phyloP scores from a whole-genome alignment of 1,284 basidiomycete genomes.

The Tylopilus orsonianus region DNA sequence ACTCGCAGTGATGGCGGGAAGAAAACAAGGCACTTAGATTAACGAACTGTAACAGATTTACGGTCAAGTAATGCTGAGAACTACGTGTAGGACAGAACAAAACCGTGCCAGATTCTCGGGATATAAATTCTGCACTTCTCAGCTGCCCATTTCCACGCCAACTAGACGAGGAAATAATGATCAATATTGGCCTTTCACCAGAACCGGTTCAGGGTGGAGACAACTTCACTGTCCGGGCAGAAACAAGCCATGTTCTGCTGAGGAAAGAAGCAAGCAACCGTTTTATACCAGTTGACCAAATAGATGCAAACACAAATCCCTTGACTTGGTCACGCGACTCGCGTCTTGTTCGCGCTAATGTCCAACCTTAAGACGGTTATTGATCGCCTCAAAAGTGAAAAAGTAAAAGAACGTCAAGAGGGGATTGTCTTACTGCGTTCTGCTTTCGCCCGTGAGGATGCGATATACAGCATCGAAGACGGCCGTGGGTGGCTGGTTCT shows the following conservation, averaged over 20 bases:
- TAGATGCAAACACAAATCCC: slow-evolving; percentile 24
- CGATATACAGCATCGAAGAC: slow-evolving; percentile 54
- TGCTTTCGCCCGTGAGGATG: slow-evolving; percentile 56
- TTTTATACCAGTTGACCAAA: slow-evolving; percentile 34
- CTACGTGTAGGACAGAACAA: slow-evolving; percentile 32
- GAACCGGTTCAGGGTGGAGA: slow-evolving; percentile 68
- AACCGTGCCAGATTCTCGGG: slow-evolving; percentile 34
- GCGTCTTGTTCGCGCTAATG: slow-evolving; percentile 24
- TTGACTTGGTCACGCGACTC: slow-evolving; percentile 10
- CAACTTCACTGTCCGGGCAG: slow-evolving; percentile 65
- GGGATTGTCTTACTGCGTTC: slow-evolving; percentile 59
- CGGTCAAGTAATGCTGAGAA: no score
- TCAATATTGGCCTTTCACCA: slow-evolving; percentile 66
- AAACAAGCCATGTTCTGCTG: slow-evolving; percentile 48
- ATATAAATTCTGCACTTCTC: slow-evolving; percentile 39
- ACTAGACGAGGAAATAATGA: slow-evolving; percentile 45
- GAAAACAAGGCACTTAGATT: no score
- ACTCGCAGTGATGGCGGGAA: no score
- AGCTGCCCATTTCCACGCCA: slow-evolving; percentile 47
- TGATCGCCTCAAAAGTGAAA: slow-evolving; percentile 58
- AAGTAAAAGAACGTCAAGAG: slow-evolving; percentile 71
- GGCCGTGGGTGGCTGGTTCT: slow-evolving; percentile 65
- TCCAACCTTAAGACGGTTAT: slow-evolving; percentile 50
- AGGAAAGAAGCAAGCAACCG: background rate
- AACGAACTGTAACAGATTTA: no score